Conservation (phyloP, 176 grass and related monocot genomes). For the Carex cristatella region DNA sequence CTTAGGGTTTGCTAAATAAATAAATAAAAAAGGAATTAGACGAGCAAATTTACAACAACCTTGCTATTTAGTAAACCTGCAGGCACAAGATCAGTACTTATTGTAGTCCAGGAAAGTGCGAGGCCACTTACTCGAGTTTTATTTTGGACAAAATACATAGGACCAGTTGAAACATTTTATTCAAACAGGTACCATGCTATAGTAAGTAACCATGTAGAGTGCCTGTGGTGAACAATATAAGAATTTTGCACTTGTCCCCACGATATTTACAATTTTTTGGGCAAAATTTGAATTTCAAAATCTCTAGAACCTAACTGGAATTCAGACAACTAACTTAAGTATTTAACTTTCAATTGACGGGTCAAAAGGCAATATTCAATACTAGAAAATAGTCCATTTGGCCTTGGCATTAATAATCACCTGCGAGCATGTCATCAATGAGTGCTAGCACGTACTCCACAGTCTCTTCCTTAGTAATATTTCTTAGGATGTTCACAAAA, state of each 20-base stretch:
- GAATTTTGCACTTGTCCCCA: background rate
- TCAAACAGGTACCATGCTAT: background rate
- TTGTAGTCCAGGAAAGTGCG: background rate
- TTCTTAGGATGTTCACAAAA: constrained; percentile 73
- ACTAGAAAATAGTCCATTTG: background rate
- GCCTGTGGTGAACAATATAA: background rate
- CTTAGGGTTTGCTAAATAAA: constrained; percentile 80
- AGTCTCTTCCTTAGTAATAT: constrained; percentile 87
- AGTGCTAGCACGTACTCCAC: constrained; percentile 94
- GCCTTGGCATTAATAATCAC: constrained; percentile 30
- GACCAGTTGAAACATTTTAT: background rate
- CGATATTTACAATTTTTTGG: background rate
- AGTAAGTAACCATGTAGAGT: background rate
- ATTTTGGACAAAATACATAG: background rate
- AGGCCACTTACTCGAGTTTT: background rate
- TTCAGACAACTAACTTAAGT: background rate
- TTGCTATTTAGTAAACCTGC: constrained; percentile 5
- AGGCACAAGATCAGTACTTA: background rate
- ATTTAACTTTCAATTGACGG: background rate
- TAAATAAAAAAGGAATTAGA: background rate
- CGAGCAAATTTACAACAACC: constrained; percentile 27
- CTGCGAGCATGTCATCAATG: constrained; percentile 90
- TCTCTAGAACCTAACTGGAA: background rate
- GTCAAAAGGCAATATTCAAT: background rate
- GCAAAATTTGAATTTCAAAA: background rate